phyloP scores from a whole-genome alignment of 192 early-diverging fungal species.

The Umbelopsis ramanniana region DNA sequence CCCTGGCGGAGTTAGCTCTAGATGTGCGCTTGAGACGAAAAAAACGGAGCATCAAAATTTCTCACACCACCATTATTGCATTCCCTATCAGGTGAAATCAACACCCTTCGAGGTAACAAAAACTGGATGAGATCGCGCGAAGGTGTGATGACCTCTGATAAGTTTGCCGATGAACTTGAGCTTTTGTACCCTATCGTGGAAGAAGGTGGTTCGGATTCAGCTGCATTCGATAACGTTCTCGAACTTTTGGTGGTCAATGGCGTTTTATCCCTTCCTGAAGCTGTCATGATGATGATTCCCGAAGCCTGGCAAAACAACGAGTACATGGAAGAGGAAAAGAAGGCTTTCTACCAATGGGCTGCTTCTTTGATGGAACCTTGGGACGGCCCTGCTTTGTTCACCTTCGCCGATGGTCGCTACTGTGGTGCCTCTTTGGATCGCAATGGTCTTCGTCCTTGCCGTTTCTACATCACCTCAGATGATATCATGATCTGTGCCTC shows the following conservation, averaged over 20 bases:
- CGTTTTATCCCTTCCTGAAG: slow-evolving; percentile 89
- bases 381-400: slow-evolving; percentile 98
- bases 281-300: slow-evolving; percentile 99
- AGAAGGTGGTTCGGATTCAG: slow-evolving; percentile 94
- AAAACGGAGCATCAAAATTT: not conserved
- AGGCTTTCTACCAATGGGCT: slow-evolving; percentile 97
- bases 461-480: slow-evolving; percentile 91
- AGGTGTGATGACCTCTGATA: slow-evolving; percentile 86
- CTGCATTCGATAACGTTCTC: slow-evolving; percentile 95
- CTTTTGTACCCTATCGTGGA: slow-evolving; percentile 93
- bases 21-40: no score
- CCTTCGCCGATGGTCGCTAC: slow-evolving; percentile 96
- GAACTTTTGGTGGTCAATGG: slow-evolving; percentile 94
- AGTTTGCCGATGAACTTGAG: slow-evolving; percentile 79
- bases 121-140: slow-evolving; percentile 99
- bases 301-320: slow-evolving; percentile 97
- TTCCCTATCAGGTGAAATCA: slow-evolving; percentile 86
- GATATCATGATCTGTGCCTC: slow-evolving; percentile 98
- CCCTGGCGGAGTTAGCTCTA: no score
- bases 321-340: slow-evolving; percentile 83
- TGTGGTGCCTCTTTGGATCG: slow-evolving; percentile 98
- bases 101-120: slow-evolving; percentile 98
- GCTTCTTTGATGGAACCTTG: slow-evolving; percentile 98
- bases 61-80: not conserved
- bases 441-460: slow-evolving; percentile 97